Evolutionary conservation across 208 protist genomes (phyloP).

Genomic region (Phytomonas francai): DNA sequence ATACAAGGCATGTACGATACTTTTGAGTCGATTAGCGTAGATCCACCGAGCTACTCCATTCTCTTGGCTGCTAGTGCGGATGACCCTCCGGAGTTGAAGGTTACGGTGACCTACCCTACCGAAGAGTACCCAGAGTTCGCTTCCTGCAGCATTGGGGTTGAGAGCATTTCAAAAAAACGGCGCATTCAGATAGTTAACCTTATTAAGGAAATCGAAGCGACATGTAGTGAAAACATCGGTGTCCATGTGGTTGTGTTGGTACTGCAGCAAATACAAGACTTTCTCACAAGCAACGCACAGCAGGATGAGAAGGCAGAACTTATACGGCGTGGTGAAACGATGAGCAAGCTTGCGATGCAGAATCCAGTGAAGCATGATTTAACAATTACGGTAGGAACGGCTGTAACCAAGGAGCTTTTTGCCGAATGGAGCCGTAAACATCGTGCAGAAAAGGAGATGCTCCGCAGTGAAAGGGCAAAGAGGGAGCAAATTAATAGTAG

Average conservation of each 20-base stretch:
- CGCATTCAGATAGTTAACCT: slow-evolving; percentile 53
- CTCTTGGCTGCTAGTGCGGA: slow-evolving; percentile 45
- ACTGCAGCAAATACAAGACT: slow-evolving; percentile 72
- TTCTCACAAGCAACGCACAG: slow-evolving; percentile 38
- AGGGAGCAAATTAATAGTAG: not conserved
- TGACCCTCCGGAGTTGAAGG: slow-evolving; percentile 63
- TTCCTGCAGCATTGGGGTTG: slow-evolving; percentile 38
- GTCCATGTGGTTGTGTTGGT: slow-evolving; percentile 64
- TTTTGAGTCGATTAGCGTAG: slow-evolving; percentile 49
- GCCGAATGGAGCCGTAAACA: slow-evolving; percentile 68
- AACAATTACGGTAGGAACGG: slow-evolving; percentile 69
- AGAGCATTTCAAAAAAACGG: slow-evolving; percentile 62
- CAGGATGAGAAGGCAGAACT: slow-evolving; percentile 71
- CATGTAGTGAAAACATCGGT: slow-evolving; percentile 68
- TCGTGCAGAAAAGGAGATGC: slow-evolving; percentile 38
- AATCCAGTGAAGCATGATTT: slow-evolving; percentile 32
- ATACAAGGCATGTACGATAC: slow-evolving; percentile 88
- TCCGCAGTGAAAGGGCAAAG: not conserved
- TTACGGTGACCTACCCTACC: slow-evolving; percentile 61
- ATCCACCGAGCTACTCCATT: slow-evolving; percentile 77
- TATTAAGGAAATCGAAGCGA: slow-evolving; percentile 41
- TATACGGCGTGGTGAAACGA: slow-evolving; percentile 49
- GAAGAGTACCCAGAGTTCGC: slow-evolving; percentile 67
- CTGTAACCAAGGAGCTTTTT: slow-evolving; percentile 79
- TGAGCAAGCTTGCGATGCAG: slow-evolving; percentile 28